Conservation (phyloP, 73 alveolate species). For the Durusdinium trenchii region DNA sequence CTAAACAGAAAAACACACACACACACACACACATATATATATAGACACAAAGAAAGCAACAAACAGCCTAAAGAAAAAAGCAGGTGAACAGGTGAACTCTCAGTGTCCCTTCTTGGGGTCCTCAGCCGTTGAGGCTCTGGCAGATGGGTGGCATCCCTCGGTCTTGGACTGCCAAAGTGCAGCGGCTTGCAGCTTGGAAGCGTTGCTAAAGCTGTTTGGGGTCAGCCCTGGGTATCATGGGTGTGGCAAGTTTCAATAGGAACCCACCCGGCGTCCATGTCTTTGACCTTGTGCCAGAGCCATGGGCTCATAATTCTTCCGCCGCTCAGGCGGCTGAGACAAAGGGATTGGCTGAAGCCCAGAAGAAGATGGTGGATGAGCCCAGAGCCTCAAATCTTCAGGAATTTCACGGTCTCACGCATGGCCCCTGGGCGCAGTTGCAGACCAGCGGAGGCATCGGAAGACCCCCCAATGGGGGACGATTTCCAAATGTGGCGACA, state of each 20-base stretch:
- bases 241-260: not conserved
- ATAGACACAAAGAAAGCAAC: too few relatives aligned
- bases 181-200: not conserved
- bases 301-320: not conserved
- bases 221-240: not conserved
- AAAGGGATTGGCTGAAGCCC: not conserved
- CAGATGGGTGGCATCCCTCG: constrained; percentile 64
- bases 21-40: too few relatives aligned
- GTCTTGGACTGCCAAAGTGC: not conserved
- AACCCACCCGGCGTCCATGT: not conserved
- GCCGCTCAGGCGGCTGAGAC: not conserved
- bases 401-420: constrained; percentile 42
- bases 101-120: not conserved
- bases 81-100: too few relatives aligned
- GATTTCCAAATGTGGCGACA: too few relatives aligned
- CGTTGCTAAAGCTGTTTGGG: not conserved
- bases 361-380: not conserved
- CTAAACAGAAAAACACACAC: too few relatives aligned
- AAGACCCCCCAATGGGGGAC: too few relatives aligned
- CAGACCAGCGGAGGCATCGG: too few relatives aligned
- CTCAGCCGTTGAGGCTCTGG: constrained; percentile 24
- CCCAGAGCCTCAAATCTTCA: constrained; percentile 1
- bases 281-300: not conserved
- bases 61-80: too few relatives aligned
- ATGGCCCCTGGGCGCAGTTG: too few relatives aligned